Base-by-base conservation (phyloP, 768 basidiomycete species). In the Suillus paluster region DNA sequence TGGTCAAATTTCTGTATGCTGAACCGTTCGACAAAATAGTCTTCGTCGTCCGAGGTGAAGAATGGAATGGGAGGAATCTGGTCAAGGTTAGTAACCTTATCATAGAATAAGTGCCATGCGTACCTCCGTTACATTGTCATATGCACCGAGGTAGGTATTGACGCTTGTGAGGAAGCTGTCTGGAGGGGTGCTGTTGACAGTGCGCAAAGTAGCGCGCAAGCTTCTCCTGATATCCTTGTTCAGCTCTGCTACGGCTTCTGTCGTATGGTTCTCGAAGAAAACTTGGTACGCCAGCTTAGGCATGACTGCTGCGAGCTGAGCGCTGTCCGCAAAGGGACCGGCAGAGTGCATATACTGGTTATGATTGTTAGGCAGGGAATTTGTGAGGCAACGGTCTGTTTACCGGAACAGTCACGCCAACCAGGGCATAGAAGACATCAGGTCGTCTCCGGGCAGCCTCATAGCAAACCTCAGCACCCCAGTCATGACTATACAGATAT, bases 391-490 rank as follows among this genome's bases (percentile, higher is more conserved):
- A 46, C 10, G 9, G 53, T 27, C 6, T 11, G 67, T 82, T 63
- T 68, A 91, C 89, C 1, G 91, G 90, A 56, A 90, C 76, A 4
- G 82, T 82, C 27, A 78, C 75, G 10, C 86, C 89, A 15, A 88
- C 72, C 17, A 91, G 83, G 4, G 77, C 88, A 0, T 72, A 75
- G 68, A 91, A 84, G 4, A 86, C 70, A 65, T 91, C 90, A 0
- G 90, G 91, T 19, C 88, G 78, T 75, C 82, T 79, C 17, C 90
- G 82, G 1, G 86, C 88, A 12, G 87, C 85, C 70, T 91, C 88
- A 66, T 86, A 88, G 64, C 90, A 91, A 3, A 85, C 62, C 57
- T 83, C 79, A 1, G 88, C 77, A 42, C 91, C 91, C 91, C 91
- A 92, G 63, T 92, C 91, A 67, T 92, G 91, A 14, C 89, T 90